Base-by-base conservation (phyloP, 495 filamentous ascomycete genomes). In the Aspergillus diversus region DNA sequence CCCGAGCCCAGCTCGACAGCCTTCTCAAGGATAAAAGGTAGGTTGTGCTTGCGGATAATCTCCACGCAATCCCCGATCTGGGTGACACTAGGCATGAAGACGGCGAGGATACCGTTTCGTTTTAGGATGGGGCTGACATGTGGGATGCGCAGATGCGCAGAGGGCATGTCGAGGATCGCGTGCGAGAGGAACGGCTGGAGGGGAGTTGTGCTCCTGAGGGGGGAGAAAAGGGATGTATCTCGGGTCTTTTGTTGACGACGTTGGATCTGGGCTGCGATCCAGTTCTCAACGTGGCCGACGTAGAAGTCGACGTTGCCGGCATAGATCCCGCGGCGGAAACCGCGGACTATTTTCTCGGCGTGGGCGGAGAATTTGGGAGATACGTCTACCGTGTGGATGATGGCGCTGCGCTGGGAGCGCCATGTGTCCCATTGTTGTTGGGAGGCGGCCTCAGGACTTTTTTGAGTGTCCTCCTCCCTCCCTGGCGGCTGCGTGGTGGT, bases 31-130 rank as follows among this genome's bases (percentile, higher is more conserved):
- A 82, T 71, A 33, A 91, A 77, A 1, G 84, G 83, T 47, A 91
- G 62, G 16, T 66, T 75, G 17, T 83, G 65, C 11, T 75, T 65
- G 47, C 78, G 83, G 35, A 89, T 82, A 13, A 75, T 53, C 55
- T 83, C 75, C 46, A 92, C 72, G 55, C 84, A 86, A 1, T 83
- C 77, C 39, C 78, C 83, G 60, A 93, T 90, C 73, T 93, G 91
- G 6, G 89, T 92, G 60, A 94, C 85, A 63, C 85, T 90, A 4
- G 91, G 91, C 72, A 84, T 86, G 70, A 91, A 94, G 16, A 91
- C 84, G 31, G 86, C 76, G 2, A 94, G 73, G 5, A 82, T 67
- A 1, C 89, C 91, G 71, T 90, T 81, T 0, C 79, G 74, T 27
- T 80, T 79, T 59, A 93, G 69, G n/a, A 85, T 81, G 12, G 81